Evolutionary conservation across 108 stramenopile genomes (phyloP), one percentile per base, ranked within the genome.

Genomic region (Pseudonitzschia pungens): DNA sequence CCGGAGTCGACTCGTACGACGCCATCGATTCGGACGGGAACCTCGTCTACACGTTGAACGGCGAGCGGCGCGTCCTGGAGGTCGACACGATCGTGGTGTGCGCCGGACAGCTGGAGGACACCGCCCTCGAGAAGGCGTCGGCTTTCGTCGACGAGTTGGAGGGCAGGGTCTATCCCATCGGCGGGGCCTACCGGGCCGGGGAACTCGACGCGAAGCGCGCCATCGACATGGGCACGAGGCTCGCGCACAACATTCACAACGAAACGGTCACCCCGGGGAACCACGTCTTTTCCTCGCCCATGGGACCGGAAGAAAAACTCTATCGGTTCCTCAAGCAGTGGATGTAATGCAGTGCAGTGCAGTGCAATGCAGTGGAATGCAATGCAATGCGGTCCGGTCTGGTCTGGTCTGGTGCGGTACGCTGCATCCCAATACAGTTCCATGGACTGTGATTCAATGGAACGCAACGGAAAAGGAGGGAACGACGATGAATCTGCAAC

Each of bases 201-300:
- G 98, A 99, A 73, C 77, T 98, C 28, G 98, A 99, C 78, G 98
- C 98, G 21, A 99, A 99, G 77, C 82, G 97, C 41, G 98, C 98
- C 24, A 98, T 99, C 75, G 98, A 99, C 75, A 98, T 98, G 94
- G 98, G 97, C 40, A 96, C 92, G 18, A 81, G 98, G 63, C 83
- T 99, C 27, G 98, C 98, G 29, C 33, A 83, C n/a, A 73, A 81
- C 60, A 91, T 95, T 36, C 83, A 91, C 52, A 78, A 88, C 24
- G 53, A 85, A 15, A 56, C 71, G 10, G 86, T 92, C 53, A 77
- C 80, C 51, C 92, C 88, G 15, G 92, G 92, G 21, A 80, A 88
- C 59, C 92, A 92, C 55, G 76, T 66, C n/a, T 87, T 90, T 62
- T 66, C 84, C 42, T 76, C 85, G 21, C 72, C 81, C 41, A 31